A percentile compares a stretch with the other conserved stretches of the same genome.
These are phyloP conservation scores for Phytophthora megakarya DNA, from an alignment of 352 stramenopile species.

Conservation along the genomic window DNA sequence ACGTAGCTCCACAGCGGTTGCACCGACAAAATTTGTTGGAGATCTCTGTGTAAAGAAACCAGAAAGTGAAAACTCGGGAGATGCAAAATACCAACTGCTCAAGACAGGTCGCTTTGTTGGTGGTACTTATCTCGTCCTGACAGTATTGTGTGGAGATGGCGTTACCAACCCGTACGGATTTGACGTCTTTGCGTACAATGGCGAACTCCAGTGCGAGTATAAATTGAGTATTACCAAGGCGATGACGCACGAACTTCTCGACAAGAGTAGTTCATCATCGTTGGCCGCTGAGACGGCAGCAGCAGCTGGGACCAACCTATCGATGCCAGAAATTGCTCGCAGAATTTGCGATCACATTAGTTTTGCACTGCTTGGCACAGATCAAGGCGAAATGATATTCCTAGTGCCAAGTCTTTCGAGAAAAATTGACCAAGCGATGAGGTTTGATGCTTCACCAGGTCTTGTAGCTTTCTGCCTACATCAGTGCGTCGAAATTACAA, in stretches of 20 bases:
- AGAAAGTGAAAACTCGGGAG: slow-evolving; percentile 23
- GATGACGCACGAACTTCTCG: slow-evolving; percentile 65
- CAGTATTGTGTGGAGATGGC: slow-evolving; percentile 70
- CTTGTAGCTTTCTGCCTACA: slow-evolving; percentile 52
- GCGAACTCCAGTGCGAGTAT: slow-evolving; percentile 53
- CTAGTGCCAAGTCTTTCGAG: slow-evolving; percentile 36
- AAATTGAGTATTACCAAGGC: slow-evolving; percentile 60
- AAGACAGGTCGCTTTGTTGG: slow-evolving; percentile 71
- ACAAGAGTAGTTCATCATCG: slow-evolving; percentile 57
- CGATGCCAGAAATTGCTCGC: slow-evolving; percentile 68
- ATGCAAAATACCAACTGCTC: slow-evolving; percentile 62
- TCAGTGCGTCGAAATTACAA: slow-evolving; percentile 33
- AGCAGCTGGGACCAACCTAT: slow-evolving; percentile 68
- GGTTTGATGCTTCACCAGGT: slow-evolving; percentile 26
- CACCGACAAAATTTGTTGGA: slow-evolving; percentile 37
- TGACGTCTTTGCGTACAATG: slow-evolving; percentile 63
- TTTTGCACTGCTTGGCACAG: slow-evolving; percentile 44
- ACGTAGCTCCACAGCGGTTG: slow-evolving; percentile 15
- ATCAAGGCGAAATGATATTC: slow-evolving; percentile 57
- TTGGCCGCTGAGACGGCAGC: slow-evolving; percentile 63
- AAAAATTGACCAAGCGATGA: slow-evolving; percentile 26
- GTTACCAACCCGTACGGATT: slow-evolving; percentile 73
- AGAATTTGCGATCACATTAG: slow-evolving; percentile 67
- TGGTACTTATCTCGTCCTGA: slow-evolving; percentile 67
- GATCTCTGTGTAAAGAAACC: slow-evolving; percentile 36